A percentile compares a stretch with the other conserved stretches of the same genome.
These are phyloP conservation scores for Moesziomyces aphidis DNA, from an alignment of 1,284 basidiomycete genomes.

Conservation along the genomic window DNA sequence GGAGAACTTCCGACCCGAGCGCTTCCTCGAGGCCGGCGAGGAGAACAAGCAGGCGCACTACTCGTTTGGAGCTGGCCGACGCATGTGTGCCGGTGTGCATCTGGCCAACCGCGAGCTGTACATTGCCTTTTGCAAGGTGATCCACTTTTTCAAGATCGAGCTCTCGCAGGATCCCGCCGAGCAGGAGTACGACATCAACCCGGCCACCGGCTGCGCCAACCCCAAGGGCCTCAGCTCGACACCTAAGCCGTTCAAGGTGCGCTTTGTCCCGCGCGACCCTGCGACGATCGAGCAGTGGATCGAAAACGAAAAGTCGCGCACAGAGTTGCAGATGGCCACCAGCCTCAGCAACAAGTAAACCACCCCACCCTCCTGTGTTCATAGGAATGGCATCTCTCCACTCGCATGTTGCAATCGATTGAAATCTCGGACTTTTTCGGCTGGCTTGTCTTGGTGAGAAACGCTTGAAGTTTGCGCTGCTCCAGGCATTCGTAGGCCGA, in stretches of 20 bases:
- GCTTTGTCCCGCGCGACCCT: constrained; percentile 34
- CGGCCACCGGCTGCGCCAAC: constrained; percentile 42
- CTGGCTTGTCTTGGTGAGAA: too few species aligned
- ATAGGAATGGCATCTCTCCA: too few species aligned
- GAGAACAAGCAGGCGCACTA: constrained; percentile 46
- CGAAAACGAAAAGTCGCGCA: constrained; percentile 24
- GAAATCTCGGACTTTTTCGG: too few species aligned
- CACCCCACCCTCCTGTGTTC: background rate
- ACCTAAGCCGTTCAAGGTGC: constrained; percentile 43
- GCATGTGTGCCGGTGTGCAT: constrained; percentile 51
- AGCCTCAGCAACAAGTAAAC: constrained; percentile 6
- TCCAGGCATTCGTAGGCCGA: too few species aligned
- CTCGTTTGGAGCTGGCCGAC: constrained; percentile 35
- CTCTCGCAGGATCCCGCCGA: constrained; percentile 8
- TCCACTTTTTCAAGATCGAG: constrained; percentile 47
- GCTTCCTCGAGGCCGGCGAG: constrained; percentile 39
- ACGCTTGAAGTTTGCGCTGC: too few species aligned
- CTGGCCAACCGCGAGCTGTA: constrained; percentile 47
- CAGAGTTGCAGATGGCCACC: constrained; percentile 26
- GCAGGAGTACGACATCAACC: constrained; percentile 36
- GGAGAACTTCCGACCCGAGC: constrained; percentile 41
- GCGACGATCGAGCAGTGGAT: constrained; percentile 29
- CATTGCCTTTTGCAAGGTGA: constrained; percentile 45
- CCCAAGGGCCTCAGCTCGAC: constrained; percentile 39
- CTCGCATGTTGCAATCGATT: too few species aligned